Evolutionary conservation across 1,284 basidiomycete genomes (phyloP).

Genomic region (Meira nashicola): DNA sequence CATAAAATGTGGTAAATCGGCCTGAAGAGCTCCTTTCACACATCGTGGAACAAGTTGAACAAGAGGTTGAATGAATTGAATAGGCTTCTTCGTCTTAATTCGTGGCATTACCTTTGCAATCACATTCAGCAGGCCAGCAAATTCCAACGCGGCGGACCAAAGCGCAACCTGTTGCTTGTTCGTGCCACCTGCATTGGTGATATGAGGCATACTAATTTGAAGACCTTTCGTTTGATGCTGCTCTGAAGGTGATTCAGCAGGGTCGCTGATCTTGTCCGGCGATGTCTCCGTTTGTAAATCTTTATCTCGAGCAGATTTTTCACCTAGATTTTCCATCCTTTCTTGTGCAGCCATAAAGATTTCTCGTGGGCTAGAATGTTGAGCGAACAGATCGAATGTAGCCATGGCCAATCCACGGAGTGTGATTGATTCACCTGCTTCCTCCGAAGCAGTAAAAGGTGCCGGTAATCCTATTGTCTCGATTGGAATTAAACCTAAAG

Average conservation of each 20-base stretch:
- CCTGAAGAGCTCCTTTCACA: conserved; percentile 5
- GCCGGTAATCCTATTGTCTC: conserved; percentile 2
- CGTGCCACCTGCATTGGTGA: not conserved
- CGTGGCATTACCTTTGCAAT: conserved; percentile 23
- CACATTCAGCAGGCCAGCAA: conserved; percentile 9
- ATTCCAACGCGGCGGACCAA: conserved; percentile 16
- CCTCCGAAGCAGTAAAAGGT: not conserved
- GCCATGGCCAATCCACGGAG: conserved; percentile 15
- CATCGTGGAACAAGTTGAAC: conserved; percentile 20
- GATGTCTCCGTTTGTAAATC: not conserved
- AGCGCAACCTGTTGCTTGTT: not conserved
- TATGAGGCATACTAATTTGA: not conserved
- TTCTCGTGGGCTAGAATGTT: conserved; percentile 31
- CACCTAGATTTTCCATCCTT: conserved; percentile 27
- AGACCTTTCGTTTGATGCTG: not conserved
- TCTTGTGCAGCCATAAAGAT: conserved; percentile 40
- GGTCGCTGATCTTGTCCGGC: not conserved
- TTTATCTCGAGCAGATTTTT: not conserved
- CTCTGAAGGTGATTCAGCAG: not conserved
- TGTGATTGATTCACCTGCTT: conserved; percentile 7
- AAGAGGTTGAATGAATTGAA: conserved; percentile 30
- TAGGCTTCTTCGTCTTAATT: conserved; percentile 40
- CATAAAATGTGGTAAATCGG: not conserved
- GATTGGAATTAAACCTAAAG: conserved; percentile 21
- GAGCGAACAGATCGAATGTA: conserved; percentile 24